Base-by-base conservation (phyloP, 306 rosid species). In the Corylus americana region DNA sequence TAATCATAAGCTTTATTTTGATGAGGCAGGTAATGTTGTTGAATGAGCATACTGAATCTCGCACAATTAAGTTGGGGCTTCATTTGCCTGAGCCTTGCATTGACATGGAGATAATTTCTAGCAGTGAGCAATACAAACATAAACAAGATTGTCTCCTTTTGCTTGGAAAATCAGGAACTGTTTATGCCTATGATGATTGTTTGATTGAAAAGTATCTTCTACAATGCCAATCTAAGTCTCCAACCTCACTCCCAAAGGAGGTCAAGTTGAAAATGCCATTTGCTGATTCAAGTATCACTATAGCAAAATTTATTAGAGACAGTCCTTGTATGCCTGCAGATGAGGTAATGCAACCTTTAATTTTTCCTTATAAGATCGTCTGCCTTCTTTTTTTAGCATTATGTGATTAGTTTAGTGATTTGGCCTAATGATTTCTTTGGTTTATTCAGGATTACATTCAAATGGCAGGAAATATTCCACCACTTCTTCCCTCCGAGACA, bases 11-110 rank as follows among this genome's bases (percentile, higher is more conserved):
- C 18, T 17, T 29, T 76, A 51, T 42, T 61, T 68, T 73, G 80
- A 47, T 75, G 90, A 70, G 70, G 74, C 92, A 92, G 97, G 91
- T 91, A 44, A 79, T 91, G 67, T 78, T 94, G 83, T 79, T 94
- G 86, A 92, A 88, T 74, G 98, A 94, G 74, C 90, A 92, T 49
- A 87, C 71, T 5, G 98, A 94, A 76, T 82, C 91, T 42, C 94
- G 97, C 58, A 89, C 86, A 45, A 80, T 84, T 55, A 94, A 92
- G 86, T 49, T 94, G 74, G 97, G 93, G 61, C 94, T 94, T 72
- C 86, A 85, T 83, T 74, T 87, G 82, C 78, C 90, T 8, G 98
- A 94, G 85, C 55, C 86, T 4, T 90, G 95, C 57, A 54, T 84
- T 59, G 90, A 86, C 82, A 91, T 94, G 97, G 97, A 90, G 83